These are phyloP conservation scores for Kodamaea anthophila DNA, from an alignment of 1,139 yeast genomes.

Conservation along the genomic window DNA sequence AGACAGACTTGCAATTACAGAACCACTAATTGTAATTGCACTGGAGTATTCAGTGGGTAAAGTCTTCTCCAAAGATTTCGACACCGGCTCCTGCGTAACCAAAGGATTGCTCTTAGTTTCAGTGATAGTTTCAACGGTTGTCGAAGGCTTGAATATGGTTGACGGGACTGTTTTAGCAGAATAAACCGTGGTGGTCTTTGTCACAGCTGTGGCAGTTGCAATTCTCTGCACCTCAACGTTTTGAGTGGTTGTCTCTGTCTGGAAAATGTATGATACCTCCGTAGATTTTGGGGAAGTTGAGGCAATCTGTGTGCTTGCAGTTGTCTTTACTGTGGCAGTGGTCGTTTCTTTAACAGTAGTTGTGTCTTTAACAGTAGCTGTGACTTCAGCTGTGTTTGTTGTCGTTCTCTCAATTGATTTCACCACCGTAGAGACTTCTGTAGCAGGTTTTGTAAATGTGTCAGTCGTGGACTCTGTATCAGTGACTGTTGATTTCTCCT, in stretches of 20 bases:
- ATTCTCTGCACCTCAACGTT: conserved; percentile 6
- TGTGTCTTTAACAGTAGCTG: not conserved
- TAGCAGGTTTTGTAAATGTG: no score
- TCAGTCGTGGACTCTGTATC: no score
- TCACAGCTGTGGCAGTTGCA: conserved; percentile 16
- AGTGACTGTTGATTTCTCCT: no score
- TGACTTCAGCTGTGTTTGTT: not conserved
- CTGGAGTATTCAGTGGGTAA: conserved; percentile 9
- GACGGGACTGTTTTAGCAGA: conserved; percentile 20
- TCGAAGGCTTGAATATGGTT: conserved; percentile 15
- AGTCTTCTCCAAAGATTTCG: conserved; percentile 10
- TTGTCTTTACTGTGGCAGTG: not conserved
- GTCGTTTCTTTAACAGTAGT: not conserved
- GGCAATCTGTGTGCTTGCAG: not conserved
- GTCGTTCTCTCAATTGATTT: no score
- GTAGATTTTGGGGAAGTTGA: no score
- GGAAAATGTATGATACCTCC: conserved; percentile 11
- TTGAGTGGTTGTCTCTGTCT: conserved; percentile 4
- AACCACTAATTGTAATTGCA: conserved; percentile 7
- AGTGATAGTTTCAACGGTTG: conserved; percentile 15
- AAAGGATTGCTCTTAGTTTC: conserved; percentile 25
- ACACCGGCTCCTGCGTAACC: conserved; percentile 17
- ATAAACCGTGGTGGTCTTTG: conserved; percentile 23
- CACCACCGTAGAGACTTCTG: no score
- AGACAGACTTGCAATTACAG: conserved; percentile 1